A percentile compares a stretch with the other conserved stretches of the same genome.
Conservation (phyloP, 2,329 filamentous ascomycete genomes). For the Dothistroma pini region DNA sequence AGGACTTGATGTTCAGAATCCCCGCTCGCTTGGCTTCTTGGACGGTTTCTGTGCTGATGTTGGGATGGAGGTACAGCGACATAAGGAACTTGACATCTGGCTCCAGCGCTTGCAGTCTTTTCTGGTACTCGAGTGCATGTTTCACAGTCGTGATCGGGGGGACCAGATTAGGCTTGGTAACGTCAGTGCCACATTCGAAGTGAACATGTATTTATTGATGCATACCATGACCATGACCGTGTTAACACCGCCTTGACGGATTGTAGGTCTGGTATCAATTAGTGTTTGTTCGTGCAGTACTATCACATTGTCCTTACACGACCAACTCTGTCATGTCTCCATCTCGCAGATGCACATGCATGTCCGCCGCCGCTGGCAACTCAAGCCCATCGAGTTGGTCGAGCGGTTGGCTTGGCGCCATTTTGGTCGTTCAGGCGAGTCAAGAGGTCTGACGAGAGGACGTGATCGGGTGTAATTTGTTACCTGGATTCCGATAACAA, state of each 20-base stretch:
- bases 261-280: constrained; percentile 40
- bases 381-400: constrained; percentile 43
- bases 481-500: neutral
- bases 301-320: constrained; percentile 22
- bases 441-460: neutral
- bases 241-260: constrained; percentile 51
- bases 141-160: constrained; percentile 49
- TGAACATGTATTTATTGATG: constrained; percentile 4
- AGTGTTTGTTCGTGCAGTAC: constrained; percentile 4
- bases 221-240: constrained; percentile 54
- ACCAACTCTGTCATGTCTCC: constrained; percentile 51
- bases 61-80: constrained; percentile 50
- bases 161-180: constrained; percentile 46
- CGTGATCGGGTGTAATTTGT: neutral
- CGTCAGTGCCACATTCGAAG: neutral
- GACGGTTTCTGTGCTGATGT: constrained; percentile 54
- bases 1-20: constrained; percentile 69
- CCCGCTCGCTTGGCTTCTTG: constrained; percentile 68
- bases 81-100: constrained; percentile 50
- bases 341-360: constrained; percentile 52
- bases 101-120: constrained; percentile 43
- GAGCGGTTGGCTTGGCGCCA: constrained; percentile 25
- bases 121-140: constrained; percentile 46
- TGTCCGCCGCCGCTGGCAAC: constrained; percentile 49
- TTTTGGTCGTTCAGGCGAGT: neutral